Evolutionary conservation across 2,329 filamentous ascomycete genomes (phyloP), one percentile per base, ranked within the genome.

Genomic region (Fusarium xyrophilum): DNA sequence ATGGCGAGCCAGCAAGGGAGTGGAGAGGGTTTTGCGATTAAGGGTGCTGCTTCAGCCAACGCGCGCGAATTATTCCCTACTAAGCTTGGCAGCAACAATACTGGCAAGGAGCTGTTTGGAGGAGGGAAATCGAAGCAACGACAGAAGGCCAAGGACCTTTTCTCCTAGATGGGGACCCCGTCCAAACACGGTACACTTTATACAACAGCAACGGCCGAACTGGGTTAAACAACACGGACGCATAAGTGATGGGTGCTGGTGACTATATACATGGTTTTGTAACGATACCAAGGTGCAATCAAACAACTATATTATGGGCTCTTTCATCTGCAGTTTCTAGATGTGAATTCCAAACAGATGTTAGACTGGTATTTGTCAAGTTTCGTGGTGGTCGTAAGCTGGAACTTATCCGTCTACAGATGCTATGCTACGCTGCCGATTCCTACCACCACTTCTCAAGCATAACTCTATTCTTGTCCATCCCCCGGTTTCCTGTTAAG

Each of bases 131-230:
- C 76, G 68, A 68, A 91, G 91, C 76, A 78, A 65, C 85, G 91
- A 68, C 87, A 90, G 71, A 88, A 83, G 74, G 91, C 91, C 0
- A 89, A 92, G 72, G 91, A 94, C 79, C 81, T 91, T 67, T 94
- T 93, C 75, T 83, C 84, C 65, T 93, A 60, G 44, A n/a, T 17
- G 7, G 12, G 28, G 28, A 82, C 84, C 63, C 92, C 55, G 21
- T 17, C 25, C 7, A 23, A 38, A 38, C 30, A 40, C 36, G 30
- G 42, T 39, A 53, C 47, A 54, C 39, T 52, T 40, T 50, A 39
- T 40, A 58, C 39, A 33, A 52, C 27, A 46, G 42, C 35, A 54
- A 47, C 25, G 23, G 40, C 33, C 39, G 27, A 39, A 27, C 39
- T 62, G 39, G 56, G 60, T 28, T 46, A 43, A 50, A 52, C 32